Conservation (phyloP, 805 yeast species). For the Cyberlindnera americana region DNA sequence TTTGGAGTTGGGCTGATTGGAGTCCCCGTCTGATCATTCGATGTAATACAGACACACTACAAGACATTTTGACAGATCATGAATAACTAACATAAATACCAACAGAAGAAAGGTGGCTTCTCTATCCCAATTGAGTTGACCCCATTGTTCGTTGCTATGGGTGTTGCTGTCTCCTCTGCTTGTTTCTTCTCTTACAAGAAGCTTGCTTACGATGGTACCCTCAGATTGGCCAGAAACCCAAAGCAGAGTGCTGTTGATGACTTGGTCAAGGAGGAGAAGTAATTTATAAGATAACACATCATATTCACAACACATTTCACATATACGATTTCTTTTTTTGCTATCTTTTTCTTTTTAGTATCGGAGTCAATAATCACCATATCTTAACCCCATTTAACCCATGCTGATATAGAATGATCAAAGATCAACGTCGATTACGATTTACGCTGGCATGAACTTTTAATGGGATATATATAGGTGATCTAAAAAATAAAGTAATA, state of each 20-base stretch:
- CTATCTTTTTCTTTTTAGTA: neutral
- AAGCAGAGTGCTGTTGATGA: slow-evolving; percentile 24
- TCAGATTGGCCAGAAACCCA: slow-evolving; percentile 52
- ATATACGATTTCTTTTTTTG: neutral
- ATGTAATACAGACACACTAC: too few relatives aligned
- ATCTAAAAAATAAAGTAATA: too few relatives aligned
- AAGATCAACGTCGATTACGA: too few relatives aligned
- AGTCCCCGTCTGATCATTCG: too few relatives aligned
- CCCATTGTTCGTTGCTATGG: slow-evolving; percentile 55
- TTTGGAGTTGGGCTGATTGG: neutral
- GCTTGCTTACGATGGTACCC: slow-evolving; percentile 43
- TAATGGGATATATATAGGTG: neutral
- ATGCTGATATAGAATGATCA: too few relatives aligned
- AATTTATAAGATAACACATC: neutral
- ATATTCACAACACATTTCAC: slow-evolving; percentile 1
- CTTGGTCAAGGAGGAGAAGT: slow-evolving; percentile 15
- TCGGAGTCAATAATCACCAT: too few relatives aligned
- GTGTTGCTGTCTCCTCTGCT: slow-evolving; percentile 49
- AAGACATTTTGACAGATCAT: neutral
- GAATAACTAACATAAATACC: slow-evolving; percentile 14
- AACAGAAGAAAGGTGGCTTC: slow-evolving; percentile 35
- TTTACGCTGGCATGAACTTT: neutral
- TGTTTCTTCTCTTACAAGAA: slow-evolving; percentile 50
- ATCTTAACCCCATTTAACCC: too few relatives aligned
- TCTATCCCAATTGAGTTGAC: slow-evolving; percentile 53